Base-by-base conservation (phyloP, 768 basidiomycete species). In the Galerina marginata region DNA sequence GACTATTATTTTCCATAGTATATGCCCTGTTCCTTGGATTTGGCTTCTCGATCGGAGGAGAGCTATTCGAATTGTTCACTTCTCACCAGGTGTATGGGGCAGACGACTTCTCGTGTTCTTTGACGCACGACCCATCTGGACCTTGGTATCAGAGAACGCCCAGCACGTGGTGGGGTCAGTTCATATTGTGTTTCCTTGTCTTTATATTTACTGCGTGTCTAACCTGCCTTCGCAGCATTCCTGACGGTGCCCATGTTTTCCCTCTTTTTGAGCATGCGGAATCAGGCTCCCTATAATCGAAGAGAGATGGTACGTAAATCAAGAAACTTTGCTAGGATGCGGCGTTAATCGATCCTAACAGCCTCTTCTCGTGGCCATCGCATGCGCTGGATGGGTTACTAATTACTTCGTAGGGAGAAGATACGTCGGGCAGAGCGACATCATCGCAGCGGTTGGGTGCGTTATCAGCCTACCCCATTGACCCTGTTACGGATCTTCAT, bases 1-100 rank as follows among this genome's bases (percentile, higher is more conserved):
- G 92, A 40, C 79, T 95, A 14, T 91, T 90, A 65, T 95, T 91
- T 67, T 84, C 91, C 25, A 79, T 91, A 54, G 82, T 91, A 58
- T 95, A 95, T 68, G 87, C 90, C n/a, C 78, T 89, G 15, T 89
- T 88, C 71, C 78, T 90, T 7, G 89, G 90, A 0, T 92, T 95
- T 69, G 93, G 94, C 4, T 84, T 94, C 9, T 85, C 91, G 0
- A 91, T 95, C 47, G 92, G 93, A 3, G 87, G 86, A 0, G 81
- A 90, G 61, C 69, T 90, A 3, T 95, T 86, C 67, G 75, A 83
- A 51, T 82, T 79, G 55, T 81, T 92, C 38, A 82, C 87, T 0
- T 75, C 79, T 3, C 71, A 71, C 2, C 51, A 71, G 7, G 74
- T 90, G 9, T 61, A 78, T 10, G 85, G 82, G 7, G 75, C 81